A percentile compares a stretch with the other conserved stretches of the same genome.
Conservation (phyloP, 129 eudicot genomes). For the sunflower (Helianthus annuus) region HanXRQr2.0-SUNRISE NC_035437.2:172290250-172290749, state of each 20-base stretch:
- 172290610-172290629: slow-evolving; percentile 57
- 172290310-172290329: no score
- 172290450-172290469: no score
- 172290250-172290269: no score
- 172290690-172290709: slow-evolving; percentile 99
- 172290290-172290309: no score
- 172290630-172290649: slow-evolving; percentile 75
- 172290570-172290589: slow-evolving; percentile 22
- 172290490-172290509: not conserved
- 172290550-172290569: slow-evolving; percentile 9
- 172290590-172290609: slow-evolving; percentile 82
- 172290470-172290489: not conserved
- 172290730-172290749: not conserved
- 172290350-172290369: no score
- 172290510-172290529: slow-evolving; percentile 9
- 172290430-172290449: no score
- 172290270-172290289: no score
- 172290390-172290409: no score
- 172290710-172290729: slow-evolving; percentile 67
- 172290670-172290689: slow-evolving; percentile 95
- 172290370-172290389: no score
- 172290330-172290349: no score
- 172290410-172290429: no score
- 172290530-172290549: not conserved
- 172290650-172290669: slow-evolving; percentile 66